phyloP scores from a whole-genome alignment of 306 rosid species.

The Begonia masoniana region DNA sequence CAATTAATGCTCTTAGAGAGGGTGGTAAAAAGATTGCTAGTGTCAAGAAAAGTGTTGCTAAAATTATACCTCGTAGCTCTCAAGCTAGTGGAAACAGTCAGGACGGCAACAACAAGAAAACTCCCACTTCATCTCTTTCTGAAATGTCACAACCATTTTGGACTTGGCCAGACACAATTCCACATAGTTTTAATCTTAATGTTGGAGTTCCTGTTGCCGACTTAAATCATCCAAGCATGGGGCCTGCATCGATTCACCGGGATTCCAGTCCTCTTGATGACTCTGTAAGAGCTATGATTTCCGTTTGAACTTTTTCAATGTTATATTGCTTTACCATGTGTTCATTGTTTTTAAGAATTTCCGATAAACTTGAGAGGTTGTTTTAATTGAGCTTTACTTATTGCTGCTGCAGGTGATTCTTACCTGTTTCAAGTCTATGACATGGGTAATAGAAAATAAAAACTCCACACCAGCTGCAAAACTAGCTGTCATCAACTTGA shows the following conservation, averaged over 20 bases:
- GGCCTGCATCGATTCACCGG: not conserved
- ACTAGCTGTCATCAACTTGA: conserved; percentile 56
- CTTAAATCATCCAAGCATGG: too few species aligned
- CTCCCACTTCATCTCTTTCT: too few species aligned
- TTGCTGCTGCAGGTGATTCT: conserved; percentile 46
- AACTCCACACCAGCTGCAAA: conserved; percentile 35
- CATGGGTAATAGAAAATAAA: conserved; percentile 63
- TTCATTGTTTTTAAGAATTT: too few species aligned
- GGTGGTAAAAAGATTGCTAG: conserved; percentile 22
- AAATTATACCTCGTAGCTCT: not conserved
- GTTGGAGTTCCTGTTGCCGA: not conserved
- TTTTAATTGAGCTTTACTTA: not conserved
- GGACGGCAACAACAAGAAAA: conserved; percentile 13
- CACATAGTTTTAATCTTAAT: not conserved
- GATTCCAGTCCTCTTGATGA: not conserved
- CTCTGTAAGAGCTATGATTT: not conserved
- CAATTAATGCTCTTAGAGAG: conserved; percentile 18
- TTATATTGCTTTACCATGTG: too few species aligned
- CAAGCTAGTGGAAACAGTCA: conserved; percentile 1
- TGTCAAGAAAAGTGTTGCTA: conserved; percentile 12
- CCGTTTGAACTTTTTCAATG: too few species aligned
- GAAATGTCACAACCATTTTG: too few species aligned
- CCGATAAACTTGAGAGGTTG: too few species aligned
- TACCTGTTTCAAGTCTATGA: conserved; percentile 66
- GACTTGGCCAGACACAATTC: too few species aligned